phyloP scores from a whole-genome alignment of 1,139 yeast species.

The Kodamaea arcana region DNA sequence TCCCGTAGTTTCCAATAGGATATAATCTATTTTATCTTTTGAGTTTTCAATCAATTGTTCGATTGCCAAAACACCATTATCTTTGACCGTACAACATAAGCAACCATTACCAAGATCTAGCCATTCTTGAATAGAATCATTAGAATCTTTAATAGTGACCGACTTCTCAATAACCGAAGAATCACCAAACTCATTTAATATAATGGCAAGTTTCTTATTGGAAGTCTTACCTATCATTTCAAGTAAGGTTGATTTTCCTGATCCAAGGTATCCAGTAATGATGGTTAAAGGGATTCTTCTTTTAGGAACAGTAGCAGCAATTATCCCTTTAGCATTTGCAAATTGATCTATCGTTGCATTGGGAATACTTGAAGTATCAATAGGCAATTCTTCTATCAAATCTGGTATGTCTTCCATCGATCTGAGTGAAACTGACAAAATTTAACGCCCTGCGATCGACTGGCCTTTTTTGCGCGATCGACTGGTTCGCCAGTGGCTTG shows the following conservation, averaged over 20 bases:
- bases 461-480: neutral
- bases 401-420: constrained; percentile 49
- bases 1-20: constrained; percentile 90
- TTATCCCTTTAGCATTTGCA: constrained; percentile 6
- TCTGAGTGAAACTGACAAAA: too few relatives aligned
- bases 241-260: constrained; percentile 87
- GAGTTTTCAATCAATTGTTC: constrained; percentile 77
- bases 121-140: constrained; percentile 82
- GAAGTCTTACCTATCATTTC: constrained; percentile 70
- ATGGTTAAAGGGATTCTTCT: constrained; percentile 83
- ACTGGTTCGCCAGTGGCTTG: too few relatives aligned
- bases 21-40: constrained; percentile 77
- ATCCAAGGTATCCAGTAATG: constrained; percentile 90
- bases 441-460: neutral
- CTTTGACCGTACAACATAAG: constrained; percentile 92
- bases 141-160: constrained; percentile 64
- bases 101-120: constrained; percentile 95
- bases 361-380: constrained; percentile 5
- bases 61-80: constrained; percentile 90
- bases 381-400: constrained; percentile 36
- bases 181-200: constrained; percentile 87
- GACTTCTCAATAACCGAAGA: constrained; percentile 87
- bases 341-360: constrained; percentile 6
- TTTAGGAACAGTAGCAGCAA: constrained; percentile 5
- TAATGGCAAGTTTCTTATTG: constrained; percentile 75